Evolutionary conservation across 306 rosid genomes (phyloP), one percentile per base, ranked within the genome.

Genomic region (Benincasa hispida): DNA sequence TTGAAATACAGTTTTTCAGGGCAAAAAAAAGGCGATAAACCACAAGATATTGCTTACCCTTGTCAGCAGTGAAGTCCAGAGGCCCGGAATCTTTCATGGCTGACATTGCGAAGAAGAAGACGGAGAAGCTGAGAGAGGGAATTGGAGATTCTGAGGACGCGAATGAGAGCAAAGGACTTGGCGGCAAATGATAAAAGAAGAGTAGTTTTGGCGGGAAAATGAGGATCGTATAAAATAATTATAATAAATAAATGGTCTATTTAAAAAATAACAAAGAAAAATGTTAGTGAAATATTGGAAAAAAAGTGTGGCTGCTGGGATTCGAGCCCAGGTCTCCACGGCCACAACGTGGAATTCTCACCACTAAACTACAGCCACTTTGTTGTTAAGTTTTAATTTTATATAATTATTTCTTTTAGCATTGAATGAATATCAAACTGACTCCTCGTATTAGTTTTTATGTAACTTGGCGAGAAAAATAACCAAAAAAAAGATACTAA

Each of bases 141-240:
- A 69, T 60, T 32, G 81, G 69, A 56, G 72, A 48, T 10, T 72
- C 74, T 27, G 41, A 21, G 77, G n/a, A 51, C 37, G 47, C 15
- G 73, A 37, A 30, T 10, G 4, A 35, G 67, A 32, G 30, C 59
- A 6, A 14, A 73, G 18, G 83, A 68, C 69, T 79, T 81, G 90
- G 97, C 97, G 98, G 91, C 80, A 91, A 89, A 80, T 11, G 66
- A 78, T 24, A 11, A 81, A 45, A 18, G 34, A 21, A 54, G 35
- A 18, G 70, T 25, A 25, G 21, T 83, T 86, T 94, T 87, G 96
- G 98, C 97, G 97, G 98, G 99, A 90, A 93, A 54, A 35, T 50
- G 4, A 5, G 5, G n/a, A 8, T 14, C 22, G 13, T 21, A 35
- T 14, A 21, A 77, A 37, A 76, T 1, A 2, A 18, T n/a, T 5